Conservation (phyloP, 1,284 basidiomycete genomes). For the Prillingera fragicola region DNA sequence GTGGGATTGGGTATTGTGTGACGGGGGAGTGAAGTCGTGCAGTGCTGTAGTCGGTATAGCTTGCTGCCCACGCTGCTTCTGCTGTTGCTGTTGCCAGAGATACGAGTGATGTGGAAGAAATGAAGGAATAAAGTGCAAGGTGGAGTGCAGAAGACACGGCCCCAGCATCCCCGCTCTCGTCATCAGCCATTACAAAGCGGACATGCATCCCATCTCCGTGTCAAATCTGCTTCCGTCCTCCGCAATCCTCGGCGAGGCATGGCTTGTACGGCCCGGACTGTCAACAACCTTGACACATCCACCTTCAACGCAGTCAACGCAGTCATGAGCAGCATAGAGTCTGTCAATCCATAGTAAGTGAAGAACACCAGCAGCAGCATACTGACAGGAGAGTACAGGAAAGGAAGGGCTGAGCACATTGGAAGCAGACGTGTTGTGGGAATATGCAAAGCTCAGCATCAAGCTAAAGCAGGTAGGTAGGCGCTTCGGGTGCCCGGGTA, state of each 20-base stretch:
- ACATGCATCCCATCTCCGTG: too few species aligned
- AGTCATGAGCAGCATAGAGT: neutral
- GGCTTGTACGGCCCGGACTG: neutral
- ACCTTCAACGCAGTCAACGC: neutral
- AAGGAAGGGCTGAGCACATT: conserved; percentile 57
- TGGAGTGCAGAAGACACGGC: too few species aligned
- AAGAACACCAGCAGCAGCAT: conserved; percentile 55
- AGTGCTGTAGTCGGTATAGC: neutral
- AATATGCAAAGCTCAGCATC: conserved; percentile 67
- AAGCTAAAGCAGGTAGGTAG: conserved; percentile 62
- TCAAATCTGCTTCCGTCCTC: too few species aligned
- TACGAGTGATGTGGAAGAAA: neutral
- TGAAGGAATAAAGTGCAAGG: neutral
- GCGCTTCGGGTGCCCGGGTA: too few species aligned
- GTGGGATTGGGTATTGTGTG: neutral
- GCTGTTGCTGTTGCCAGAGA: too few species aligned
- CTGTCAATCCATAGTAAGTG: conserved; percentile 25
- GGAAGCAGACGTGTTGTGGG: conserved; percentile 69
- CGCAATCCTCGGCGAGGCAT: too few species aligned
- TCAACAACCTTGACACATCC: neutral
- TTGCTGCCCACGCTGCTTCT: too few species aligned
- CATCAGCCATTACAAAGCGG: too few species aligned
- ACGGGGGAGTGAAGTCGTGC: neutral
- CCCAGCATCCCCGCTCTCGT: too few species aligned
- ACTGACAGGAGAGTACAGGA: too few species aligned